Evolutionary conservation across 306 rosid genomes (phyloP).

Genomic region (Dalbergia oliveri): DNA sequence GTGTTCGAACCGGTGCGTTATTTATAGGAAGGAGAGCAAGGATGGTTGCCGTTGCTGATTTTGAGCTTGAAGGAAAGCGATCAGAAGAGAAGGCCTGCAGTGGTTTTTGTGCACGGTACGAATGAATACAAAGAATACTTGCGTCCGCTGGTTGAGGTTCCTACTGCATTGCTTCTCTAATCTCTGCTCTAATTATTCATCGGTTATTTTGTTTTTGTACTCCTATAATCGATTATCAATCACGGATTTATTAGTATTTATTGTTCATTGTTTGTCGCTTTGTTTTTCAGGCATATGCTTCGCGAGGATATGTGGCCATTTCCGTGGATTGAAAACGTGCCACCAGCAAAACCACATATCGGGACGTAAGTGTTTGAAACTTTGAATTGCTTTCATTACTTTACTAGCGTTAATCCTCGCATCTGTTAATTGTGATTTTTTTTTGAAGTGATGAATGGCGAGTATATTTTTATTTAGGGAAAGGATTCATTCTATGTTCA

Average conservation of each 20-base stretch:
- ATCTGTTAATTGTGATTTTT: not conserved
- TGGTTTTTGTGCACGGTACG: conserved; percentile 83
- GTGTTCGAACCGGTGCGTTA: not conserved
- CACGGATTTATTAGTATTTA: no score
- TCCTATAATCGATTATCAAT: no score
- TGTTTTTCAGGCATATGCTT: conserved; percentile 82
- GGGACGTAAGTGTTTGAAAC: conserved; percentile 57
- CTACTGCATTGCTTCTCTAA: not conserved
- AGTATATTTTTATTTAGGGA: not conserved
- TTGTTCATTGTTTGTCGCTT: no score
- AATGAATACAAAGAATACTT: conserved; percentile 72
- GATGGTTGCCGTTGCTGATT: conserved; percentile 78
- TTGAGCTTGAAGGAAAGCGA: conserved; percentile 70
- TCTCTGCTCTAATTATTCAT: not conserved
- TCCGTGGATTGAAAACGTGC: conserved; percentile 96
- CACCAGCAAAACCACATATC: conserved; percentile 61
- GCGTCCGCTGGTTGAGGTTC: conserved; percentile 86
- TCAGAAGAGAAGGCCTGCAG: conserved; percentile 66
- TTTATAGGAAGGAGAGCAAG: conserved; percentile 87
- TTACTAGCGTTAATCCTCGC: not conserved
- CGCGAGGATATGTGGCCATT: conserved; percentile 82
- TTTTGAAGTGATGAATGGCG: no score
- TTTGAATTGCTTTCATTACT: conserved; percentile 14
- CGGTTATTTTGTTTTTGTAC: not conserved
- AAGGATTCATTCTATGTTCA: not conserved